These are phyloP conservation scores for Conringia planisiliqua DNA, from an alignment of 345 rosid species.

Conservation along the genomic window DNA sequence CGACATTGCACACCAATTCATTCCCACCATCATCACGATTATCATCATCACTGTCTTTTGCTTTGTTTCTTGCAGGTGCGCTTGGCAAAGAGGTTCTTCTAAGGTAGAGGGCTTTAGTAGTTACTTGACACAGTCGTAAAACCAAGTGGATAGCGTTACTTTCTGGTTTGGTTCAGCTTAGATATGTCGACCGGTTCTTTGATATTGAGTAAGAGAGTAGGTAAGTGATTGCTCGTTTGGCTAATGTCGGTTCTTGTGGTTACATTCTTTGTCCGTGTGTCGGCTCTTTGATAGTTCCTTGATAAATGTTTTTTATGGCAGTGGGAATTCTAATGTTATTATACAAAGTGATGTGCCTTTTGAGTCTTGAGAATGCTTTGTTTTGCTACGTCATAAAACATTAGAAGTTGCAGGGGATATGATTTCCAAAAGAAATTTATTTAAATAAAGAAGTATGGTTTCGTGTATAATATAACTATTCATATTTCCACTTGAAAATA, in stretches of 20 bases:
- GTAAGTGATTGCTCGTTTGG: neutral
- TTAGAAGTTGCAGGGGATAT: neutral
- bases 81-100: neutral
- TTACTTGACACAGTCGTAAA: neutral
- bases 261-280: too few species aligned
- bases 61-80: slow-evolving; percentile 1
- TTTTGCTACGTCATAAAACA: neutral
- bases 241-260: too few species aligned
- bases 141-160: neutral
- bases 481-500: neutral
- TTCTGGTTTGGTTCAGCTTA: neutral
- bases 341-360: neutral
- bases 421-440: too few species aligned
- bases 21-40: neutral
- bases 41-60: neutral
- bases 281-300: neutral
- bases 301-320: too few species aligned
- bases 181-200: neutral
- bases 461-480: too few species aligned
- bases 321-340: too few species aligned
- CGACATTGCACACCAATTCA: neutral
- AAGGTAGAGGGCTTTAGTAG: neutral
- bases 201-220: neutral
- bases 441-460: neutral
- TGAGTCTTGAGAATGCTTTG: neutral